phyloP scores from a whole-genome alignment of 768 basidiomycete genomes.

The Chlorophyllum brunneum region DNA sequence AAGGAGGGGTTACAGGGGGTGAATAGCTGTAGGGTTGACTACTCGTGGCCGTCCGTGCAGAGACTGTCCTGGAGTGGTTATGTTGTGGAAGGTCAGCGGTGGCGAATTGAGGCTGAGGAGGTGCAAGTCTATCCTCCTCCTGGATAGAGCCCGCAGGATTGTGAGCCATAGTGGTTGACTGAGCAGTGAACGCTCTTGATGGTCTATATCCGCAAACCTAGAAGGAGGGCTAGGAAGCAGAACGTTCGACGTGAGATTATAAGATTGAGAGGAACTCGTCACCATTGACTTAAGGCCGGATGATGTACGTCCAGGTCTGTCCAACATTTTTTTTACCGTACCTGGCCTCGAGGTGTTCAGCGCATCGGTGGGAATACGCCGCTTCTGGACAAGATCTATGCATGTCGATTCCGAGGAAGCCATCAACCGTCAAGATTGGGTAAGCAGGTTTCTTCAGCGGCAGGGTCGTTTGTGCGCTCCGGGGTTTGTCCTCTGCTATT shows the following conservation, averaged over 20 bases:
- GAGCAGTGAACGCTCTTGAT: constrained; percentile 6
- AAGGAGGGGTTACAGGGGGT: constrained; percentile 35
- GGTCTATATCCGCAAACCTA: constrained; percentile 3
- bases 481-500: no score
- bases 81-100: constrained; percentile 11
- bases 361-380: constrained; percentile 23
- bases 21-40: constrained; percentile 30
- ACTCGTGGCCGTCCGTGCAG: constrained; percentile 18
- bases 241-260: constrained; percentile 24
- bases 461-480: neutral
- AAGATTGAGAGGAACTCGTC: constrained; percentile 19
- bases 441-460: neutral
- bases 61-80: constrained; percentile 32
- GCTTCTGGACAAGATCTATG: constrained; percentile 14
- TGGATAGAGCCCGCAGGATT: neutral
- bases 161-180: neutral
- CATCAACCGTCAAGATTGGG: constrained; percentile 7
- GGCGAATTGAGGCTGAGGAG: constrained; percentile 30
- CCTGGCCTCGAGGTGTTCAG: constrained; percentile 26
- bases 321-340: constrained; percentile 25
- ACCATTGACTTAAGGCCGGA: constrained; percentile 21
- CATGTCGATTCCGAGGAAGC: constrained; percentile 2
- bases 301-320: constrained; percentile 22
- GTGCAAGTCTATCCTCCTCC: constrained; percentile 24
- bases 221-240: constrained; percentile 16